These are phyloP conservation scores for Penicillium sp. DNA, from an alignment of 2,329 filamentous ascomycete genomes.

Conservation along the genomic window DNA sequence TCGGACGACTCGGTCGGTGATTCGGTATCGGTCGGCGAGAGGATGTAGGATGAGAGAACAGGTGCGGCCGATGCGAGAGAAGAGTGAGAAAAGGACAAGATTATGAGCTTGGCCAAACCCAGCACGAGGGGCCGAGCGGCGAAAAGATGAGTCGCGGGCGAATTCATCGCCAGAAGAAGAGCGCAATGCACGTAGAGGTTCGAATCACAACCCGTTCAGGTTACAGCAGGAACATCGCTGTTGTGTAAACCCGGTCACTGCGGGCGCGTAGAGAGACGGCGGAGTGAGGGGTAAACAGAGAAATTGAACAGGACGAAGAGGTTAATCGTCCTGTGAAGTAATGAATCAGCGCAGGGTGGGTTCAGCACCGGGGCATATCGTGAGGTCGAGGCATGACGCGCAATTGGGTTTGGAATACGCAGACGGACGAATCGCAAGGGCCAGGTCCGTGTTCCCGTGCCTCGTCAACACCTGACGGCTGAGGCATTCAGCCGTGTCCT, in stretches of 20 bases:
- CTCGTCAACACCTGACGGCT: constrained; percentile 1
- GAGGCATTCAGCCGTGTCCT: background rate
- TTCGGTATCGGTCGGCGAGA: constrained; percentile 26
- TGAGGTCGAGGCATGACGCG: background rate
- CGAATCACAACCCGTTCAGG: background rate
- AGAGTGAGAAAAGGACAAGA: constrained; percentile 35
- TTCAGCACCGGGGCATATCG: background rate
- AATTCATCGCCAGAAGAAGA: constrained; percentile 21
- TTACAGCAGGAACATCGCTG: constrained; percentile 2
- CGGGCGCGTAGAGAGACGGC: background rate
- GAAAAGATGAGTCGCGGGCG: constrained; percentile 29
- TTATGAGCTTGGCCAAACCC: constrained; percentile 39
- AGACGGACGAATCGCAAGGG: constrained; percentile 3
- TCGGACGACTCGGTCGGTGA: constrained; percentile 53
- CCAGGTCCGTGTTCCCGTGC: constrained; percentile 1
- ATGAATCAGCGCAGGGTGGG: background rate
- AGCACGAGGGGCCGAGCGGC: constrained; percentile 38
- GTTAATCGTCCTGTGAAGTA: background rate
- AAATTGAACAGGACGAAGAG: background rate
- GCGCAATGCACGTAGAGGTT: background rate
- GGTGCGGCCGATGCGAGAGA: constrained; percentile 40
- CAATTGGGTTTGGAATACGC: constrained; percentile 7
- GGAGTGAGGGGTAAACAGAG: background rate
- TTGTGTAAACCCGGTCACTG: background rate
- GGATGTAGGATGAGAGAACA: constrained; percentile 17